Evolutionary conservation across 257 asterid genomes (phyloP).

Genomic region (Thymus mandschuricus): DNA sequence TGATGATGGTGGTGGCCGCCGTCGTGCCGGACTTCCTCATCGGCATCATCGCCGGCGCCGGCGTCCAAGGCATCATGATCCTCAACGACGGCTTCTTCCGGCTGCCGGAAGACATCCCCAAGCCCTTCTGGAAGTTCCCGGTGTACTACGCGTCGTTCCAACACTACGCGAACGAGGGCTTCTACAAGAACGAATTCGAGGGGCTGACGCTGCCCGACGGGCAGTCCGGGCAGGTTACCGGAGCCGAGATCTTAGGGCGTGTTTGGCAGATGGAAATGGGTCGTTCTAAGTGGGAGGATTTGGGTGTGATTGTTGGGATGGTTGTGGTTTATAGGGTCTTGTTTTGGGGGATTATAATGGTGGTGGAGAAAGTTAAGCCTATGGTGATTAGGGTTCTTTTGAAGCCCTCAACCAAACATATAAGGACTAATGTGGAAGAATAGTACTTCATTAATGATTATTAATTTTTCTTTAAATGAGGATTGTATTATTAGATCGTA

Average conservation of each 20-base stretch:
- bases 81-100: slow-evolving; percentile 51
- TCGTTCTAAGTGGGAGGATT: slow-evolving; percentile 48
- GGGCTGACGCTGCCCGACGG: slow-evolving; percentile 41
- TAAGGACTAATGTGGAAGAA: slow-evolving; percentile 14
- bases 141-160: slow-evolving; percentile 46
- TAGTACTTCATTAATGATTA: background rate
- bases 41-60: slow-evolving; percentile 53
- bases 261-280: slow-evolving; percentile 45
- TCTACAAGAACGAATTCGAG: slow-evolving; percentile 51
- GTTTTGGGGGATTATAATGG: slow-evolving; percentile 39
- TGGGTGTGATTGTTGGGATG: slow-evolving; percentile 46
- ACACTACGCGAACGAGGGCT: slow-evolving; percentile 49
- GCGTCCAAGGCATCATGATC: slow-evolving; percentile 50
- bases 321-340: slow-evolving; percentile 35
- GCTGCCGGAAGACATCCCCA: slow-evolving; percentile 45
- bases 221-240: slow-evolving; percentile 30
- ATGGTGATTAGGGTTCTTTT: slow-evolving; percentile 27
- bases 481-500: too few relatives aligned
- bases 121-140: slow-evolving; percentile 47
- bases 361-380: slow-evolving; percentile 34
- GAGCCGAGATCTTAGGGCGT: slow-evolving; percentile 39
- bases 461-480: too few relatives aligned
- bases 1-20: slow-evolving; percentile 54
- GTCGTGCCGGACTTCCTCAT: slow-evolving; percentile 46
- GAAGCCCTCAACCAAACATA: background rate